Conservation (phyloP, 78 protist species). For the Dictyostelium brefeldianum region DNA sequence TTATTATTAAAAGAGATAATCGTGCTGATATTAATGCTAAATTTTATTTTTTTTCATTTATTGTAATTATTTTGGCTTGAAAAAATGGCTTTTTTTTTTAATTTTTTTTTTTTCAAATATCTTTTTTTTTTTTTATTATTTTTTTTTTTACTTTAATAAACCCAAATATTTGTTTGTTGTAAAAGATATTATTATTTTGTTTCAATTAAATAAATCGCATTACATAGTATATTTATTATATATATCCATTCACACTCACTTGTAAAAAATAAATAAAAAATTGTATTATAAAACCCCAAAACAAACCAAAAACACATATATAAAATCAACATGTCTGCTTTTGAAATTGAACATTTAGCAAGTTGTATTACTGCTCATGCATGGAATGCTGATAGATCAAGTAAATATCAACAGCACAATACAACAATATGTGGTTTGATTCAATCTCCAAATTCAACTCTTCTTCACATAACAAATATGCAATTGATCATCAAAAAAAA, state of each 20-base stretch:
- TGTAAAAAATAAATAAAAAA: conserved; percentile 22
- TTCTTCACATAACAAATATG: too few relatives aligned
- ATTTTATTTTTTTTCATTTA: neutral
- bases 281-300: conserved; percentile 15
- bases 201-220: neutral
- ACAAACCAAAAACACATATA: neutral
- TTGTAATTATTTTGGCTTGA: neutral
- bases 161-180: neutral
- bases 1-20: too few relatives aligned
- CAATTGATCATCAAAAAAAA: neutral
- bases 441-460: neutral
- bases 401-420: conserved; percentile 34
- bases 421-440: neutral
- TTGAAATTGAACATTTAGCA: conserved; percentile 72
- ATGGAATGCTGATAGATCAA: conserved; percentile 91
- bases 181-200: neutral
- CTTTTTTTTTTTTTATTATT: neutral
- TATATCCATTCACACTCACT: neutral
- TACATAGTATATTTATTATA: too few relatives aligned
- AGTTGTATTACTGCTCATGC: conserved; percentile 88
- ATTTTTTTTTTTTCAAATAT: neutral
- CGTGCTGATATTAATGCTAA: too few relatives aligned
- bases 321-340: conserved; percentile 51
- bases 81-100: neutral
- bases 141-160: neutral